Evolutionary conservation across 441 rosid species (phyloP).

Genomic region (Biscutella laevigata): DNA sequence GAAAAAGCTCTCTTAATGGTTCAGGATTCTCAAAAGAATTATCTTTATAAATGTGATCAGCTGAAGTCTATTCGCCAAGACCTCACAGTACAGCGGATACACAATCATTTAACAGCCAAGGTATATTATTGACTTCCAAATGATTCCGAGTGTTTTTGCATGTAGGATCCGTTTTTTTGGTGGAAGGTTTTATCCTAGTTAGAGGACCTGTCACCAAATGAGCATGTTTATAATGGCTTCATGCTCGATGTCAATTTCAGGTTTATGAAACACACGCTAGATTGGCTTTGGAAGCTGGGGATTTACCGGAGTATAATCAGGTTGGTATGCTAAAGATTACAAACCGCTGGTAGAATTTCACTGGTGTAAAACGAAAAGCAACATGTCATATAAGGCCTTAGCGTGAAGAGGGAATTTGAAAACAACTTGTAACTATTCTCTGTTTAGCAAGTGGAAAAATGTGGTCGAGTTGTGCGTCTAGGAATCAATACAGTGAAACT

Average conservation of each 20-base stretch:
- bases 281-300: slow-evolving; percentile 82
- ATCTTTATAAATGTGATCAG: slow-evolving; percentile 94
- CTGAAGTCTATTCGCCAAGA: slow-evolving; percentile 98
- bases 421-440: neutral
- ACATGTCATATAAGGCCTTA: neutral
- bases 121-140: slow-evolving; percentile 30
- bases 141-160: slow-evolving; percentile 10
- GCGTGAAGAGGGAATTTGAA: neutral
- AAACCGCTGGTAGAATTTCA: slow-evolving; percentile 4
- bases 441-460: neutral
- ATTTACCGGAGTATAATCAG: slow-evolving; percentile 94
- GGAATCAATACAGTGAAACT: neutral
- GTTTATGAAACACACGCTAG: slow-evolving; percentile 99
- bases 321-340: slow-evolving; percentile 31
- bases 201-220: neutral
- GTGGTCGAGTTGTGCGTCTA: neutral
- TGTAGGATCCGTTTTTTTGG: slow-evolving; percentile 12
- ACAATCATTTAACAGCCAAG: slow-evolving; percentile 79
- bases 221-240: slow-evolving; percentile 4
- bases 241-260: slow-evolving; percentile 35
- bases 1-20: slow-evolving; percentile 86
- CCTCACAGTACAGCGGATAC: slow-evolving; percentile 87
- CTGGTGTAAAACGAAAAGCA: neutral
- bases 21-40: slow-evolving; percentile 79
- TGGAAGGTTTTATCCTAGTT: neutral